Percentiles rank a stretch among this genome's conserved stretches.
phyloP scores from a whole-genome alignment of 495 filamentous ascomycete genomes.

The Trichoderma erinaceum region DNA sequence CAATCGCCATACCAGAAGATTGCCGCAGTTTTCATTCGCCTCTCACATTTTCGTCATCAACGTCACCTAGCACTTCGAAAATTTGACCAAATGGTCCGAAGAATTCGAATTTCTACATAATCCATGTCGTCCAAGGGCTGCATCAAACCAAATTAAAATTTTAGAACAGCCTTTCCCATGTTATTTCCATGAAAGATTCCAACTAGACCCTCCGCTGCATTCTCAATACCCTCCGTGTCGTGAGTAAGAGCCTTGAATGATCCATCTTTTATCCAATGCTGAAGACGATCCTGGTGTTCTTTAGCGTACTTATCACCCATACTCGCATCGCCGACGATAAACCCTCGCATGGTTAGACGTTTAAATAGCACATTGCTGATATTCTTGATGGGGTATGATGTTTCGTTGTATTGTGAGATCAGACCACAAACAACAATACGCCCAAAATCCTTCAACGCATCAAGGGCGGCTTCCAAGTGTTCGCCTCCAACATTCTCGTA shows the following conservation, averaged over 20 bases:
- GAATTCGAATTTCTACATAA: too few species aligned
- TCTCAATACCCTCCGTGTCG: conserved; percentile 76
- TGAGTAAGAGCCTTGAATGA: conserved; percentile 65
- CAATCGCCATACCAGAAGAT: too few species aligned
- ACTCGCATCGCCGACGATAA: conserved; percentile 58
- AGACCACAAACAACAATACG: conserved; percentile 57
- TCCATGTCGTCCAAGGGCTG: neutral
- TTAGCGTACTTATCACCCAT: conserved; percentile 64
- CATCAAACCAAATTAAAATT: conserved; percentile 40
- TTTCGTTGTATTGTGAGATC: conserved; percentile 68
- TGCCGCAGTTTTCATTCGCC: too few species aligned
- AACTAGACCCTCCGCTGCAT: conserved; percentile 71
- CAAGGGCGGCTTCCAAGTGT: conserved; percentile 71
- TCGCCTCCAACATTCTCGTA: conserved; percentile 94
- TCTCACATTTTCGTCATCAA: too few species aligned
- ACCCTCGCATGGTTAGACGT: conserved; percentile 57
- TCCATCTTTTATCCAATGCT: conserved; percentile 80
- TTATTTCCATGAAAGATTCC: conserved; percentile 87
- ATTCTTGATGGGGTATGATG: conserved; percentile 41
- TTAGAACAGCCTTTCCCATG: conserved; percentile 83
- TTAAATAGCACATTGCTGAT: conserved; percentile 22
- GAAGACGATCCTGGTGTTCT: conserved; percentile 76
- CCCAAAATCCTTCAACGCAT: conserved; percentile 61
- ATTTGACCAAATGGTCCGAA: too few species aligned
- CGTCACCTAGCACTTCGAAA: too few species aligned